Percentiles rank a stretch among this genome's conserved stretches.
phyloP scores from a whole-genome alignment of 768 basidiomycete genomes.

The Arthromyces matolae region DNA sequence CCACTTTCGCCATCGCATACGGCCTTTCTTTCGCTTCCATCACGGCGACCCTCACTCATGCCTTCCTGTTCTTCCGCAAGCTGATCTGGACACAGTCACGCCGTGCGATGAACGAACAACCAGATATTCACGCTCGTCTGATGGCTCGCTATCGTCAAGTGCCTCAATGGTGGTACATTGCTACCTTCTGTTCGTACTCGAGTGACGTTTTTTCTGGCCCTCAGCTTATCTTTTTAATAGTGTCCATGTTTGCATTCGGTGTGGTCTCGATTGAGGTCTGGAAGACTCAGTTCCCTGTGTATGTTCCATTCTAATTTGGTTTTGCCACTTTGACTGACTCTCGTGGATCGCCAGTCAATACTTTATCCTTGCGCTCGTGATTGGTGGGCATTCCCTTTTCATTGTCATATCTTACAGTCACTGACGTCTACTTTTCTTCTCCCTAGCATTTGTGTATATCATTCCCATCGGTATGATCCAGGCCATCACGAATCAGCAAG shows the following conservation, averaged over 20 bases:
- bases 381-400: conserved; percentile 34
- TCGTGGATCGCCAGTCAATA: conserved; percentile 27
- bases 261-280: conserved; percentile 69
- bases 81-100: conserved; percentile 73
- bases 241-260: conserved; percentile 65
- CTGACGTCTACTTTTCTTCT: not conserved
- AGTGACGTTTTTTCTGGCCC: conserved; percentile 13
- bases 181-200: conserved; percentile 51
- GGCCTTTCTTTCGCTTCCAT: conserved; percentile 82
- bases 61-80: conserved; percentile 70
- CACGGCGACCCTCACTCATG: conserved; percentile 70
- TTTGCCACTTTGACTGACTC: not conserved
- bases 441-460: conserved; percentile 54
- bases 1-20: conserved; percentile 76
- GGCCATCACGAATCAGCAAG: conserved; percentile 78
- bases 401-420: not conserved
- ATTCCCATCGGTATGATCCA: conserved; percentile 67
- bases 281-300: conserved; percentile 71
- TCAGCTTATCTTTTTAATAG: conserved; percentile 22
- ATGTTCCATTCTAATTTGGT: conserved; percentile 32
- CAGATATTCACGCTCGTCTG: conserved; percentile 80
- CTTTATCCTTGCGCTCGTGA: conserved; percentile 67
- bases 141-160: conserved; percentile 75
- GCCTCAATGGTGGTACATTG: conserved; percentile 82
- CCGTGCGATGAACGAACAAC: conserved; percentile 71